A percentile compares a stretch with the other conserved stretches of the same genome.
These are phyloP conservation scores for Apiotrichum brassicae DNA, from an alignment of 1,284 basidiomycete species.

Conservation along the genomic window DNA sequence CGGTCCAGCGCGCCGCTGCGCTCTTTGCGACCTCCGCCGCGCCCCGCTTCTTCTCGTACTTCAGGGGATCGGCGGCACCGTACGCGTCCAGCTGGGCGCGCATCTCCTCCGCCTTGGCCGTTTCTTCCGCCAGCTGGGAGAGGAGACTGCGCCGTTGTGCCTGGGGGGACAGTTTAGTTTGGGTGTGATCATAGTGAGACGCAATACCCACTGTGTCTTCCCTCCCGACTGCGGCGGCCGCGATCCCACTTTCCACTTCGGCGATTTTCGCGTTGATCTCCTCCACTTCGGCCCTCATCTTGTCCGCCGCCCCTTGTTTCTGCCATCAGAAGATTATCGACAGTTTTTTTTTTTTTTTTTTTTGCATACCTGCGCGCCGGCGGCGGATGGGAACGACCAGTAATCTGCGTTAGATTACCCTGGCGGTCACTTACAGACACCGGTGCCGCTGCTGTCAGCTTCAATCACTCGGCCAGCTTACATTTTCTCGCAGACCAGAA, in stretches of 20 bases:
- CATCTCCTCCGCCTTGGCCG: conserved; percentile 30
- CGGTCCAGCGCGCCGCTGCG: conserved; percentile 76
- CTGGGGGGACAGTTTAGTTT: conserved; percentile 51
- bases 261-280: conserved; percentile 43
- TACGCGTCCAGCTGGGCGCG: conserved; percentile 58
- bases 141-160: conserved; percentile 53
- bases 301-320: conserved; percentile 52
- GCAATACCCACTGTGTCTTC: conserved; percentile 58
- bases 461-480: conserved; percentile 13
- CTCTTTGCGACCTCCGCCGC: conserved; percentile 68
- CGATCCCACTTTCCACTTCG: conserved; percentile 47
- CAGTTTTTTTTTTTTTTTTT: too few relatives aligned
- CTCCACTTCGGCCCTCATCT: conserved; percentile 53
- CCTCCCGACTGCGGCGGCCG: conserved; percentile 54
- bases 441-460: conserved; percentile 55
- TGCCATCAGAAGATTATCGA: too few relatives aligned
- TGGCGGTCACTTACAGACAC: conserved; percentile 61
- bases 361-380: too few relatives aligned
- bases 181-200: background rate
- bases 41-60: conserved; percentile 65
- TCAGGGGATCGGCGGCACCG: conserved; percentile 72
- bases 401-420: conserved; percentile 55
- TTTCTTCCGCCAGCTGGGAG: conserved; percentile 45
- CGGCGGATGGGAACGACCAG: conserved; percentile 85
- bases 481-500: conserved; percentile 80